These are phyloP conservation scores for Monosporozyma aerobia DNA, from an alignment of 805 yeast genomes.

Conservation along the genomic window DNA sequence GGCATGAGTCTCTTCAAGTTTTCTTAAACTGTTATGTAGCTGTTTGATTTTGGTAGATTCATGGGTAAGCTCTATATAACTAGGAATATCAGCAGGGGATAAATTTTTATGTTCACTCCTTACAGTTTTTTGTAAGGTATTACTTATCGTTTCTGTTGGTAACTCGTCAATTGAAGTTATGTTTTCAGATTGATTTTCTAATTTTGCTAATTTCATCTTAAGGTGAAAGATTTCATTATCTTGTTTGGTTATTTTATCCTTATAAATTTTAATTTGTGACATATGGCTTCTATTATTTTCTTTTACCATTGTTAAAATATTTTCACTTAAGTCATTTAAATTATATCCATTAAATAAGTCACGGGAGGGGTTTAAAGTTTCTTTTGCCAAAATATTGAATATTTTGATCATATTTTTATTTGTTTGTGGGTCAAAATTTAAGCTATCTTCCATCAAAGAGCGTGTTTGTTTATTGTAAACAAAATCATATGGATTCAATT, in stretches of 20 bases:
- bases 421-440: constrained; percentile 3
- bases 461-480: constrained; percentile 19
- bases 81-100: background rate
- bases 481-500: constrained; percentile 15
- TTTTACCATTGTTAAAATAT: background rate
- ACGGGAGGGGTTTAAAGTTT: background rate
- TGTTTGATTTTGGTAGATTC: background rate
- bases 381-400: constrained; percentile 1
- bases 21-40: background rate
- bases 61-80: background rate
- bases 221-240: background rate
- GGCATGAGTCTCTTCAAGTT: background rate
- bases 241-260: background rate
- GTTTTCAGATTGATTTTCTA: background rate
- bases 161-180: background rate
- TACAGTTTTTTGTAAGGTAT: background rate
- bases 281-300: background rate
- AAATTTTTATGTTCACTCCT: no score
- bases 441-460: constrained; percentile 4
- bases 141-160: background rate
- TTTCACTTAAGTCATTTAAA: constrained; percentile 1
- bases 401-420: constrained; percentile 4
- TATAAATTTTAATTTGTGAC: background rate
- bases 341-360: constrained; percentile 10
- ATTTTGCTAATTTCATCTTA: background rate